phyloP scores from a whole-genome alignment of 768 basidiomycete genomes.

The Roridomyces roridus region DNA sequence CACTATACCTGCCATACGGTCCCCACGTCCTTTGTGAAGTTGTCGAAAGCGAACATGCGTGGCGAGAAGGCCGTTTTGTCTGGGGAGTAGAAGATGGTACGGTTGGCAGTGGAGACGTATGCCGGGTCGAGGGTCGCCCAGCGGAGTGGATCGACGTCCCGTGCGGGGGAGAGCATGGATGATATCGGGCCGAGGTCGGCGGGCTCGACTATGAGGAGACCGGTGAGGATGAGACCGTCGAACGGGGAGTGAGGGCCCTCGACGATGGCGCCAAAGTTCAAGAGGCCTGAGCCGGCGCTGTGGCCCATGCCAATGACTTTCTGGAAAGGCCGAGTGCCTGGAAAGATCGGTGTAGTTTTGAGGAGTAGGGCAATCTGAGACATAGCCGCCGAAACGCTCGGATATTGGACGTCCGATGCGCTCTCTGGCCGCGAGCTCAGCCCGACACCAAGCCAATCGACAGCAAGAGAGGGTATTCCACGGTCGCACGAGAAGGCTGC shows the following conservation, averaged over 20 bases:
- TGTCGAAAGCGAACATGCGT: slow-evolving; percentile 1
- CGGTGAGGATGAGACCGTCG: not conserved
- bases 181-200: not conserved
- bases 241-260: not conserved
- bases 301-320: not conserved
- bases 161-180: not conserved
- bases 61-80: not conserved
- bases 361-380: not conserved
- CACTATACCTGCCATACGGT: too few relatives aligned
- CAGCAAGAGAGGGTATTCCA: not conserved
- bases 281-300: not conserved
- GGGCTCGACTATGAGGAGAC: not conserved
- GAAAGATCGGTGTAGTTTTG: not conserved
- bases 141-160: slow-evolving; percentile 1
- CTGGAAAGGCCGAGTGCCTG: not conserved
- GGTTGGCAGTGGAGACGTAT: not conserved
- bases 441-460: not conserved
- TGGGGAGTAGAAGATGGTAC: not conserved
- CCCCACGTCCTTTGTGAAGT: not conserved
- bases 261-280: not conserved
- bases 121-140: slow-evolving; percentile 1
- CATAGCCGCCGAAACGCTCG: not conserved
- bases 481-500: not conserved
- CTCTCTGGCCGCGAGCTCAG: not conserved
- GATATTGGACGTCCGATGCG: not conserved